Evolutionary conservation across 2,329 filamentous ascomycete genomes (phyloP).

Genomic region (Aspergillus ochraceoroseus): DNA sequence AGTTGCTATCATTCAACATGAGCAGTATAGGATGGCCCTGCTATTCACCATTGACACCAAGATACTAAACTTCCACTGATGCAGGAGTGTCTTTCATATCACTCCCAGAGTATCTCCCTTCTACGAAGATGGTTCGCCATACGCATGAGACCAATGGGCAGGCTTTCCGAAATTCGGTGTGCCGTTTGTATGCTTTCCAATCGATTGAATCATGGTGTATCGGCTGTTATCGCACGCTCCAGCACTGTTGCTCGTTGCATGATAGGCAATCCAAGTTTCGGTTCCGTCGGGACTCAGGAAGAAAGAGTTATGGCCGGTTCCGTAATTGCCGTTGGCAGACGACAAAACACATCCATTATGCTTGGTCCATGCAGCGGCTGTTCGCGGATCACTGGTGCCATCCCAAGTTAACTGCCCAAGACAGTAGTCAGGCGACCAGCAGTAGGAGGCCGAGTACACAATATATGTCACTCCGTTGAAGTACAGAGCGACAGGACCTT

Average conservation of each 20-base stretch:
- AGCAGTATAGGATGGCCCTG: too few species aligned
- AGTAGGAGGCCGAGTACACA: constrained; percentile 53
- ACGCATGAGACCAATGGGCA: constrained; percentile 33
- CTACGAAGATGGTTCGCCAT: constrained; percentile 1
- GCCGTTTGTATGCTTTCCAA: constrained; percentile 50
- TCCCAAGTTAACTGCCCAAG: constrained; percentile 54
- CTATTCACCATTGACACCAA: too few species aligned
- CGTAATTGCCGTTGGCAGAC: constrained; percentile 54
- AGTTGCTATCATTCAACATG: too few species aligned
- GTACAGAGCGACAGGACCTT: constrained; percentile 53
- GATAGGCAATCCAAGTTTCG: constrained; percentile 54
- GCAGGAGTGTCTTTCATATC: too few species aligned
- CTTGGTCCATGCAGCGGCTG: constrained; percentile 49
- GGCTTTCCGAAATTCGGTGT: constrained; percentile 49
- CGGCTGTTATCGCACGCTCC: constrained; percentile 52
- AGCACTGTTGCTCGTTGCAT: constrained; percentile 48
- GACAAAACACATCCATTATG: constrained; percentile 48
- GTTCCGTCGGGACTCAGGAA: constrained; percentile 53
- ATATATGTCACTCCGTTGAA: constrained; percentile 51
- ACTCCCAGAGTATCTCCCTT: too few species aligned
- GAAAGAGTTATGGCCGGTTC: constrained; percentile 55
- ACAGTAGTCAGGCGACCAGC: constrained; percentile 53
- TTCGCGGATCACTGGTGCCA: constrained; percentile 46
- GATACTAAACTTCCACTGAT: too few species aligned
- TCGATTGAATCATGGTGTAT: constrained; percentile 52